These are phyloP conservation scores for Sarocladiaceae sp. DNA, from an alignment of 2,329 filamentous ascomycete genomes.

Conservation along the genomic window DNA sequence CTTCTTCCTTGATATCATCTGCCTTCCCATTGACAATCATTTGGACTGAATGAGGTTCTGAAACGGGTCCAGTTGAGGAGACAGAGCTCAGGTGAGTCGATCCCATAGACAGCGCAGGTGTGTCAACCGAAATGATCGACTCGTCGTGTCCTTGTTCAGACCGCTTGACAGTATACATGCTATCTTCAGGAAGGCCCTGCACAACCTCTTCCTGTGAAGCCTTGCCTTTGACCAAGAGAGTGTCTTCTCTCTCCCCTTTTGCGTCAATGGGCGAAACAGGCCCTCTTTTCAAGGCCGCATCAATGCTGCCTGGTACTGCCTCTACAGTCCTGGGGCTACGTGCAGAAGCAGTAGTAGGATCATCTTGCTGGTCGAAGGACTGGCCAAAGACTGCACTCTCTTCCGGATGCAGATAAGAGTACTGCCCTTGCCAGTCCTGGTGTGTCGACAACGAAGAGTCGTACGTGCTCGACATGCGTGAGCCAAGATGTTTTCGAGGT, in stretches of 20 bases:
- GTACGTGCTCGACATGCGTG: constrained; percentile 57
- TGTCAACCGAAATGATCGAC: constrained; percentile 22
- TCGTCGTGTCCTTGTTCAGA: neutral
- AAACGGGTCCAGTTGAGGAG: constrained; percentile 30
- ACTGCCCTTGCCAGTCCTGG: constrained; percentile 54
- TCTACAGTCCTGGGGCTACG: constrained; percentile 27
- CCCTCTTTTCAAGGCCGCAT: constrained; percentile 5
- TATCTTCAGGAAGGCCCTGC: neutral
- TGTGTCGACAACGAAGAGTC: constrained; percentile 48
- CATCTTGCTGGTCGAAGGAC: constrained; percentile 37
- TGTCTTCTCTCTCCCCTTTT: neutral
- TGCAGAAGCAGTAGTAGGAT: constrained; percentile 18
- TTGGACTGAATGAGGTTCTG: constrained; percentile 28
- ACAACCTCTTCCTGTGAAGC: neutral
- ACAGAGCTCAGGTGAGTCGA: constrained; percentile 36
- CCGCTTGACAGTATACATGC: constrained; percentile 1
- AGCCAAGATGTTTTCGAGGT: constrained; percentile 38
- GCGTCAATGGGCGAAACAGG: neutral
- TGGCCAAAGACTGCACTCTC: constrained; percentile 42
- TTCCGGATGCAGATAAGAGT: constrained; percentile 43
- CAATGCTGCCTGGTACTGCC: neutral
- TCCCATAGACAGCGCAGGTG: constrained; percentile 32
- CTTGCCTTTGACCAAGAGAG: neutral
- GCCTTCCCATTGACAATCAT: neutral
- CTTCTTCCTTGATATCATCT: constrained; percentile 41